Evolutionary conservation across 2,329 filamentous ascomycete species (phyloP).

Genomic region (Nectriaceae sp.): DNA sequence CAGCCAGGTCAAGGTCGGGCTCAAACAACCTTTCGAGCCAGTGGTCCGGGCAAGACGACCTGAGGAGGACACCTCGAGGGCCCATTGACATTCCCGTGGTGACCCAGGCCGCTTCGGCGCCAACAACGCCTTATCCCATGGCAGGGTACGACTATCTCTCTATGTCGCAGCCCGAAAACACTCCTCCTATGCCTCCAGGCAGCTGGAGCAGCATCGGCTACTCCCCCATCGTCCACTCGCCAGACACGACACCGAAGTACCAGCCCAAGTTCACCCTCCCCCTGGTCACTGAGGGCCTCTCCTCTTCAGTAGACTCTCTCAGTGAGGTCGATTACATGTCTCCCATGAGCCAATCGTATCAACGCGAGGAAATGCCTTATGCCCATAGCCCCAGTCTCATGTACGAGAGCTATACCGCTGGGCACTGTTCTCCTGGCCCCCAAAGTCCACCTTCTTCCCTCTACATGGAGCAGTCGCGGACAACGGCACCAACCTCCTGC

Average conservation of each 20-base stretch:
- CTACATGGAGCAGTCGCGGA: conserved; percentile 52
- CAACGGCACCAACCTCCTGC: conserved; percentile 58
- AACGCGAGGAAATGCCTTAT: conserved; percentile 58
- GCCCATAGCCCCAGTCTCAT: conserved; percentile 57
- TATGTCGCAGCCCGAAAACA: conserved; percentile 49
- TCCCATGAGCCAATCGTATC: conserved; percentile 58
- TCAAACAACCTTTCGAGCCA: conserved; percentile 39
- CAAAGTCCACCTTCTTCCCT: conserved; percentile 58
- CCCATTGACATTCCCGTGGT: conserved; percentile 40
- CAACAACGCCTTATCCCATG: conserved; percentile 41
- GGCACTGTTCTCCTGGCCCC: conserved; percentile 54
- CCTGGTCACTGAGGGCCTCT: conserved; percentile 52
- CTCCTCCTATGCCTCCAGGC: conserved; percentile 41
- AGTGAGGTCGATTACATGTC: conserved; percentile 66
- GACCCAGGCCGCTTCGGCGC: conserved; percentile 42
- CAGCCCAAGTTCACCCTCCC: conserved; percentile 47
- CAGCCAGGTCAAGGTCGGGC: conserved; percentile 46
- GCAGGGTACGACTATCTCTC: conserved; percentile 51
- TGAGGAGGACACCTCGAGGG: conserved; percentile 31
- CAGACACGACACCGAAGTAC: conserved; percentile 41
- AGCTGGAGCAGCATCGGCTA: conserved; percentile 52
- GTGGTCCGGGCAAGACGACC: conserved; percentile 36
- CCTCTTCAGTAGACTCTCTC: conserved; percentile 59
- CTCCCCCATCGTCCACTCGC: conserved; percentile 41
- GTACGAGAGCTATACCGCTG: conserved; percentile 56